Conservation (phyloP, 2,329 filamentous ascomycete genomes). For the Beauveria varroae region DNA sequence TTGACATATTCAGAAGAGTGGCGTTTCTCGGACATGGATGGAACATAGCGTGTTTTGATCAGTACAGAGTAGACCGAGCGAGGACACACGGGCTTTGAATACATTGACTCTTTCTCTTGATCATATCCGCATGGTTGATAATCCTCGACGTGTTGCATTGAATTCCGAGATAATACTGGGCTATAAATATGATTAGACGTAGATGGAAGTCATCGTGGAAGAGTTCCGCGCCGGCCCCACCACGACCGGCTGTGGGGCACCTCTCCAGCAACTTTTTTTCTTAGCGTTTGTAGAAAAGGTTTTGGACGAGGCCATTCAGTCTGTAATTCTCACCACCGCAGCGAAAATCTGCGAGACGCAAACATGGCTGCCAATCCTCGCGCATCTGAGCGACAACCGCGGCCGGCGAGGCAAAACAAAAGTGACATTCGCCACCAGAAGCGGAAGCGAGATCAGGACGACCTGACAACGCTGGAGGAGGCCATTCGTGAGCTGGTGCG, state of each 20-base stretch:
- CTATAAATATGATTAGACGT: background rate
- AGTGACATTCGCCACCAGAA: constrained; percentile 29
- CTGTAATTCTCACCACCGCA: background rate
- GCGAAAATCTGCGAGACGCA: background rate
- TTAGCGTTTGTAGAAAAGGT: constrained; percentile 1
- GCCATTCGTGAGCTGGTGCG: constrained; percentile 28
- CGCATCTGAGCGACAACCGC: background rate
- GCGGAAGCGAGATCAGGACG: constrained; percentile 30
- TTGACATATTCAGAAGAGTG: constrained; percentile 5
- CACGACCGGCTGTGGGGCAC: constrained; percentile 1
- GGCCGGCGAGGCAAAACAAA: constrained; percentile 20
- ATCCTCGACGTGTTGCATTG: too few relatives aligned
- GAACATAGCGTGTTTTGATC: constrained; percentile 4
- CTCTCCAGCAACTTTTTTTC: constrained; percentile 10
- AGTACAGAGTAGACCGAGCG: background rate
- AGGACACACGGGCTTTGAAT: background rate
- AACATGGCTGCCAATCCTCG: constrained; percentile 11
- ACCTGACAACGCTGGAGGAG: constrained; percentile 26
- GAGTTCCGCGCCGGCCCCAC: constrained; percentile 4
- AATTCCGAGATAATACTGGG: background rate
- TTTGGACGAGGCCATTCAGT: background rate
- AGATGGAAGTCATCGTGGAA: background rate
- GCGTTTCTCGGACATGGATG: background rate
- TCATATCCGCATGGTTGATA: background rate
- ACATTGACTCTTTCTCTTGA: background rate